These are phyloP conservation scores for Stellera chamaejasme DNA, from an alignment of 345 rosid species.

Conservation along the genomic window DNA sequence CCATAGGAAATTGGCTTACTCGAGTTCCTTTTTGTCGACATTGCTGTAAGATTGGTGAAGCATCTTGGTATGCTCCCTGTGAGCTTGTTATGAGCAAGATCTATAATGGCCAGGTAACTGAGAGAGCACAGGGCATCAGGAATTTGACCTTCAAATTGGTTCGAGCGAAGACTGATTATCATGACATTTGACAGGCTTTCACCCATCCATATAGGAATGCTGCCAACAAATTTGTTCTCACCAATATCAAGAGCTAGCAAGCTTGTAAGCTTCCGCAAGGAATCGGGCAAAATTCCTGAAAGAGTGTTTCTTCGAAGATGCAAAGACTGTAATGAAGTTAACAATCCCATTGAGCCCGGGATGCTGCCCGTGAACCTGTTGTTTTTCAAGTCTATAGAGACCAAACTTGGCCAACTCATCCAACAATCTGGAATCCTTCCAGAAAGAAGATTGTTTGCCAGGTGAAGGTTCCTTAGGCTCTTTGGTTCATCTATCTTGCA, in stretches of 20 bases:
- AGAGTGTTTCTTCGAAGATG: constrained; percentile 11
- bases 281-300: constrained; percentile 1
- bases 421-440: constrained; percentile 23
- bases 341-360: constrained; percentile 15
- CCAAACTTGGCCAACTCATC: constrained; percentile 11
- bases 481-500: neutral
- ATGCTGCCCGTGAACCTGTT: constrained; percentile 14
- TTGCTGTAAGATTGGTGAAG: constrained; percentile 11
- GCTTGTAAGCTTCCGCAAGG: neutral
- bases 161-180: constrained; percentile 9
- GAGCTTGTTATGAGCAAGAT: constrained; percentile 10
- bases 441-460: constrained; percentile 12
- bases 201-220: constrained; percentile 7
- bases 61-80: constrained; percentile 13
- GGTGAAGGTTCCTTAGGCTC: constrained; percentile 2
- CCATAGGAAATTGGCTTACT: neutral
- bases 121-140: constrained; percentile 8
- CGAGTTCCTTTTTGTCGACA: neutral
- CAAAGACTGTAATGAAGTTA: constrained; percentile 12
- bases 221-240: constrained; percentile 8
- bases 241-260: constrained; percentile 5
- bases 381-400: constrained; percentile 6
- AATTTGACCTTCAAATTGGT: constrained; percentile 12
- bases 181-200: neutral
- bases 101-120: constrained; percentile 7